Conservation (phyloP, 192 early-diverging fungal genomes). For the Paraglomus occultum region DNA sequence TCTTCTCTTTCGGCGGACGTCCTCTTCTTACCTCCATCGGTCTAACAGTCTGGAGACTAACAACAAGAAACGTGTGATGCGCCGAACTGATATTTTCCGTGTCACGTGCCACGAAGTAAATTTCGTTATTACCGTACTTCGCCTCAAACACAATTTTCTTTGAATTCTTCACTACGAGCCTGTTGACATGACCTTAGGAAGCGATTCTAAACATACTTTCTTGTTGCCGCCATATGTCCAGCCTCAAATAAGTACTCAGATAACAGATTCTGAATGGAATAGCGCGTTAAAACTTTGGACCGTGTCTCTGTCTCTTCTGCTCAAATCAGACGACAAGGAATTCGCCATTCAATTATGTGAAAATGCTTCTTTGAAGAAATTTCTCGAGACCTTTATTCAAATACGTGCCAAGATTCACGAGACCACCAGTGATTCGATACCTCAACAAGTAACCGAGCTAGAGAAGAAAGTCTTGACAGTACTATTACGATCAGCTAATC, state of each 20-base stretch:
- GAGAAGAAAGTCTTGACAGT: conserved; percentile 19
- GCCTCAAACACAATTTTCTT: not conserved
- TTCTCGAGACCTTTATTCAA: not conserved
- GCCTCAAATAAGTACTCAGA: not conserved
- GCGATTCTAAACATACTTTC: not conserved
- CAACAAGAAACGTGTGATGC: too few species aligned
- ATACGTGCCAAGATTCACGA: not conserved
- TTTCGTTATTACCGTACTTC: not conserved
- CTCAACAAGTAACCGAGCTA: not conserved
- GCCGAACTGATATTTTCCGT: too few species aligned
- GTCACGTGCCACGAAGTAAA: too few species aligned
- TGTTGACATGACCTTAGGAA: not conserved
- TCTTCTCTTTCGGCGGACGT: conserved; percentile 16
- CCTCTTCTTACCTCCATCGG: conserved; percentile 5
- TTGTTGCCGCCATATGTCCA: conserved; percentile 1
- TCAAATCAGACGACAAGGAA: not conserved
- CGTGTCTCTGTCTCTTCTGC: not conserved
- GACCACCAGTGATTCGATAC: too few species aligned
- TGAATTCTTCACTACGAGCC: not conserved
- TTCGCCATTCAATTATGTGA: not conserved
- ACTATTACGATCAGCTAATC: not conserved
- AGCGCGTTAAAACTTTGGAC: conserved; percentile 1
- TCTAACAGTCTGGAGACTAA: not conserved
- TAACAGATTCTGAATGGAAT: not conserved
- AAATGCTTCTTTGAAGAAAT: not conserved